phyloP scores from a whole-genome alignment of 2,329 filamentous ascomycete species.

The Coleophoma cylindrospora region DNA sequence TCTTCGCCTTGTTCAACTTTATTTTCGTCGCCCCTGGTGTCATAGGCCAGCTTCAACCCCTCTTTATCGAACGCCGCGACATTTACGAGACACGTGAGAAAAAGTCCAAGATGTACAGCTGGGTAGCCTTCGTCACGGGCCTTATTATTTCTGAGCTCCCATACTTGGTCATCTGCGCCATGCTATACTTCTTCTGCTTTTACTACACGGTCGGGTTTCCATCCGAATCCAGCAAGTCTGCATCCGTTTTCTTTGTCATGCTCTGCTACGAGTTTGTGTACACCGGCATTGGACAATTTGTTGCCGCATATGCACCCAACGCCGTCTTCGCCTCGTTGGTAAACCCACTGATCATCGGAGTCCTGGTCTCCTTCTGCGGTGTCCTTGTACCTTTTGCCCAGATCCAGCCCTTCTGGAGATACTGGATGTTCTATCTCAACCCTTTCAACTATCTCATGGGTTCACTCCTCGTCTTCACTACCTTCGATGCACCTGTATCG shows the following conservation, averaged over 20 bases:
- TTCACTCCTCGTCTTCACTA: conserved; percentile 45
- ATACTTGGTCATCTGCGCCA: conserved; percentile 37
- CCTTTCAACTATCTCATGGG: conserved; percentile 59
- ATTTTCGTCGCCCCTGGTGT: conserved; percentile 56
- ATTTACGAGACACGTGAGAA: conserved; percentile 56
- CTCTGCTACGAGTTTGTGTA: conserved; percentile 56
- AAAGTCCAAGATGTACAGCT: conserved; percentile 56
- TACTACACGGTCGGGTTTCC: conserved; percentile 54
- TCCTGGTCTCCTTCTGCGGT: conserved; percentile 68
- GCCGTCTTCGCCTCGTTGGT: conserved; percentile 53
- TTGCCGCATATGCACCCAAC: conserved; percentile 59
- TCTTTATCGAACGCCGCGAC: conserved; percentile 51
- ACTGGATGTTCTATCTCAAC: conserved; percentile 47
- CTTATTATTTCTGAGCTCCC: conserved; percentile 42
- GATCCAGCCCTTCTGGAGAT: conserved; percentile 60
- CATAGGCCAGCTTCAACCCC: conserved; percentile 52
- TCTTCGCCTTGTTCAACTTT: conserved; percentile 60
- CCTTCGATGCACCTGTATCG: conserved; percentile 48
- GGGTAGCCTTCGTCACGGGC: conserved; percentile 52
- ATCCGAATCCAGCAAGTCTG: conserved; percentile 36
- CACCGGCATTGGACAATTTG: conserved; percentile 55
- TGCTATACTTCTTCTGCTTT: conserved; percentile 46
- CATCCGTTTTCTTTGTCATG: conserved; percentile 48
- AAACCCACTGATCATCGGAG: conserved; percentile 49
- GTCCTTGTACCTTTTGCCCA: conserved; percentile 63